These are phyloP conservation scores for Pholiota adiposa DNA, from an alignment of 1,284 basidiomycete species.

Conservation along the genomic window DNA sequence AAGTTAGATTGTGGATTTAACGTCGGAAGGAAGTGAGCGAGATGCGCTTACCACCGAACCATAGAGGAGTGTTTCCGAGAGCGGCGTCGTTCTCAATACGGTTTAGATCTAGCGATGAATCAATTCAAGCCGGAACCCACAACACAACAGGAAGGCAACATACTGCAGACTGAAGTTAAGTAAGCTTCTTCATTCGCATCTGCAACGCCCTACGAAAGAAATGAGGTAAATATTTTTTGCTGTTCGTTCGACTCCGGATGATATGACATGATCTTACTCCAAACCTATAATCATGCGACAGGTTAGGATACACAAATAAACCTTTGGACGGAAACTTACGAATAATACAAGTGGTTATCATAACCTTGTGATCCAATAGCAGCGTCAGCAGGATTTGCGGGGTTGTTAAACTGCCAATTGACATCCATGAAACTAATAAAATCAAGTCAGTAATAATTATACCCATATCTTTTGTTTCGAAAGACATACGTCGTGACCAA, in stretches of 20 bases:
- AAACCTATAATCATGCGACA: constrained; percentile 44
- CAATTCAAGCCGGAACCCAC: neutral
- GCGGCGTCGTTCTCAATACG: constrained; percentile 53
- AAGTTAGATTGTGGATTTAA: neutral
- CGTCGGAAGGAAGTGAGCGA: too few relatives aligned
- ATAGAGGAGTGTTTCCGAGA: constrained; percentile 55
- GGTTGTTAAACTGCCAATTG: constrained; percentile 72
- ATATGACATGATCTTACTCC: constrained; percentile 55
- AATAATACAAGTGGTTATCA: constrained; percentile 82
- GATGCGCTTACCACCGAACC: constrained; percentile 67
- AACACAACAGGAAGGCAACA: constrained; percentile 22
- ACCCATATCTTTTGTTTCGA: too few relatives aligned
- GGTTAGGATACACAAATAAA: neutral
- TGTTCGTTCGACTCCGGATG: too few relatives aligned
- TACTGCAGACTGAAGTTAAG: constrained; percentile 71
- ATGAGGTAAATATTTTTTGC: too few relatives aligned
- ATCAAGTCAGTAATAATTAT: neutral
- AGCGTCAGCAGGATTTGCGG: constrained; percentile 70
- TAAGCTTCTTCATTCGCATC: constrained; percentile 67
- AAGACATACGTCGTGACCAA: constrained; percentile 63
- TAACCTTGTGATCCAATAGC: constrained; percentile 72
- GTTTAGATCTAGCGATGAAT: constrained; percentile 49
- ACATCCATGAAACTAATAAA: constrained; percentile 72
- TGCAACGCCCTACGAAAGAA: constrained; percentile 61
- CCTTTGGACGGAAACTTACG: constrained; percentile 44